These are phyloP conservation scores for Pythium angustatum DNA, from an alignment of 352 stramenopile species.

Conservation along the genomic window DNA sequence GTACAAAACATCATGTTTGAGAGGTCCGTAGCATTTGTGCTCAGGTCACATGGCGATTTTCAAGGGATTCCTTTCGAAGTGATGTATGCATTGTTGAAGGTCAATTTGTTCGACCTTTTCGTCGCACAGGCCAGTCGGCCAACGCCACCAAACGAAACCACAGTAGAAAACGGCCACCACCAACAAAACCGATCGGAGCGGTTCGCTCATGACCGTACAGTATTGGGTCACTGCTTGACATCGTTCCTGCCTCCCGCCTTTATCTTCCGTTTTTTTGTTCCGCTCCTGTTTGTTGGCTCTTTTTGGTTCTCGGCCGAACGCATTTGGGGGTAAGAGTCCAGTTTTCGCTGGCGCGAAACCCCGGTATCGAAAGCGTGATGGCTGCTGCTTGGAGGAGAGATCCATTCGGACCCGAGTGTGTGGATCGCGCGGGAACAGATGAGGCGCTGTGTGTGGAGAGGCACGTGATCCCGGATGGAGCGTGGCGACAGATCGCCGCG, in stretches of 20 bases:
- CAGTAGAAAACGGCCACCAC: background rate
- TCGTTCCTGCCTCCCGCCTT: background rate
- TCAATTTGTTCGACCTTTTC: conserved; percentile 9
- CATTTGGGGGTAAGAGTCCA: conserved; percentile 8
- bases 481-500: conserved; percentile 15
- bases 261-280: conserved; percentile 13
- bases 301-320: conserved; percentile 14
- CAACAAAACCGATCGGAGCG: too few relatives aligned
- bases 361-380: too few relatives aligned
- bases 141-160: background rate
- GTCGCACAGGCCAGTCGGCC: background rate
- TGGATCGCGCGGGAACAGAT: background rate
- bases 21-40: background rate
- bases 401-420: conserved; percentile 10
- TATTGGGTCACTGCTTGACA: background rate
- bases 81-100: background rate
- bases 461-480: background rate
- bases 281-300: background rate
- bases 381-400: conserved; percentile 1
- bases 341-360: conserved; percentile 4
- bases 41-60: background rate
- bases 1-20: conserved; percentile 11
- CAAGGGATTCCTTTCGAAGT: background rate
- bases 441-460: background rate
- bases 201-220: too few relatives aligned